These are phyloP conservation scores for Alloascoidea hylecoeti DNA, from an alignment of 805 yeast genomes.

Conservation along the genomic window DNA sequence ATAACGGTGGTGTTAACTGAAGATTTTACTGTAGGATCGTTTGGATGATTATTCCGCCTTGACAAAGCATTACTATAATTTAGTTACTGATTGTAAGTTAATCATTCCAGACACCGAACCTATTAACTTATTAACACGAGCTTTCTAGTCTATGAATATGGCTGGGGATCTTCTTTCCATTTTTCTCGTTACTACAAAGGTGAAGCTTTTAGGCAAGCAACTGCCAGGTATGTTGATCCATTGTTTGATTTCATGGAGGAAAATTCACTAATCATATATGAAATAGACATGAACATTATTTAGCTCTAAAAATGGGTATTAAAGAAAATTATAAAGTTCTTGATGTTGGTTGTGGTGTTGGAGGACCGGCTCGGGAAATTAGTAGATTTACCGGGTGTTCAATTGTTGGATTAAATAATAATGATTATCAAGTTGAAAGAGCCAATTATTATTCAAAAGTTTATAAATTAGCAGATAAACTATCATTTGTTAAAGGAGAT, in stretches of 20 bases:
- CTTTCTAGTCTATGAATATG: slow-evolving; percentile 69
- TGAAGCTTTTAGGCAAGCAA: slow-evolving; percentile 86
- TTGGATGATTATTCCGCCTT: slow-evolving; percentile 77
- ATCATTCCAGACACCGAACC: not conserved
- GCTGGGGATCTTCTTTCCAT: slow-evolving; percentile 99
- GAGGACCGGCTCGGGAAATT: slow-evolving; percentile 98
- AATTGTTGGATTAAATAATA: slow-evolving; percentile 87
- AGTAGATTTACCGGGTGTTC: slow-evolving; percentile 79
- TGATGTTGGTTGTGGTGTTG: slow-evolving; percentile 99
- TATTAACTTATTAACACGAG: slow-evolving; percentile 3
- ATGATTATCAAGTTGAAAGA: slow-evolving; percentile 91
- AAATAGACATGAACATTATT: slow-evolving; percentile 84
- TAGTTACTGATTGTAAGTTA: slow-evolving; percentile 67
- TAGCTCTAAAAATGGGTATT: slow-evolving; percentile 78
- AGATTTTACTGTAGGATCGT: slow-evolving; percentile 23
- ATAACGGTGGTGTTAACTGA: slow-evolving; percentile 10
- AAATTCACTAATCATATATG: not conserved
- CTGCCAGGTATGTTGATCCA: slow-evolving; percentile 32
- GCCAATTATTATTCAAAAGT: slow-evolving; percentile 70
- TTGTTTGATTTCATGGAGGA: not conserved
- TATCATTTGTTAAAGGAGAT: slow-evolving; percentile 89
- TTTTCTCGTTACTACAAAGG: slow-evolving; percentile 89
- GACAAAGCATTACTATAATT: slow-evolving; percentile 91
- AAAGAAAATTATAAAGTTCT: slow-evolving; percentile 72
- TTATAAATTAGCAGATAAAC: slow-evolving; percentile 52